These are phyloP conservation scores for Pyrenophora seminiperda DNA, from an alignment of 2,329 filamentous ascomycete genomes.

Conservation along the genomic window DNA sequence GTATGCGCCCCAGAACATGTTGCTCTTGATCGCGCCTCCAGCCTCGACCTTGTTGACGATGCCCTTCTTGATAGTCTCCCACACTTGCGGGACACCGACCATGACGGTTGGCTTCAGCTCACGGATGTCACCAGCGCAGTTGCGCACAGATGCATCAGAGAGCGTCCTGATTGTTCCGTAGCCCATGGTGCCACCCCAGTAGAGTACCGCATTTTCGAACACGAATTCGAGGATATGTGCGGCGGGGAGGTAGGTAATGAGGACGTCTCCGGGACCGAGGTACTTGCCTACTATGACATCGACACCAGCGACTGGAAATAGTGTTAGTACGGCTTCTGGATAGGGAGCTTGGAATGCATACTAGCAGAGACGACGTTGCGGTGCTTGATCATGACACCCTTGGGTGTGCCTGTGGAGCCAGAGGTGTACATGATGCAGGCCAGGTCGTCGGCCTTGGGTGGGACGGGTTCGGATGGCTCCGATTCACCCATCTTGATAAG, in stretches of 20 bases:
- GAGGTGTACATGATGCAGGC: conserved; percentile 86
- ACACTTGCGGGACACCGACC: conserved; percentile 93
- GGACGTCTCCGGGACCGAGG: conserved; percentile 75
- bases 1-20: conserved; percentile 76
- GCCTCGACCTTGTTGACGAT: conserved; percentile 78
- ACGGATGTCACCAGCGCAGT: conserved; percentile 91
- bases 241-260: conserved; percentile 90
- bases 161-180: conserved; percentile 92
- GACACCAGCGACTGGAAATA: conserved; percentile 70
- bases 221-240: conserved; percentile 97
- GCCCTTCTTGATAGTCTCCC: conserved; percentile 97
- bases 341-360: conserved; percentile 51
- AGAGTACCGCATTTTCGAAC: conserved; percentile 88
- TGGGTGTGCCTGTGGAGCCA: conserved; percentile 85
- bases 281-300: conserved; percentile 76
- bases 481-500: conserved; percentile 62
- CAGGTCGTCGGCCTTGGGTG: conserved; percentile 74
- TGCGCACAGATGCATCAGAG: conserved; percentile 81
- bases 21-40: conserved; percentile 70
- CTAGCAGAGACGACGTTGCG: conserved; percentile 77
- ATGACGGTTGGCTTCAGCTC: conserved; percentile 89
- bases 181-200: conserved; percentile 88
- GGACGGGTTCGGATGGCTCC: conserved; percentile 71
- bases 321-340: conserved; percentile 15
- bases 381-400: conserved; percentile 85